Conservation (phyloP, 208 protist genomes). For the Leishmania arabica region DNA sequence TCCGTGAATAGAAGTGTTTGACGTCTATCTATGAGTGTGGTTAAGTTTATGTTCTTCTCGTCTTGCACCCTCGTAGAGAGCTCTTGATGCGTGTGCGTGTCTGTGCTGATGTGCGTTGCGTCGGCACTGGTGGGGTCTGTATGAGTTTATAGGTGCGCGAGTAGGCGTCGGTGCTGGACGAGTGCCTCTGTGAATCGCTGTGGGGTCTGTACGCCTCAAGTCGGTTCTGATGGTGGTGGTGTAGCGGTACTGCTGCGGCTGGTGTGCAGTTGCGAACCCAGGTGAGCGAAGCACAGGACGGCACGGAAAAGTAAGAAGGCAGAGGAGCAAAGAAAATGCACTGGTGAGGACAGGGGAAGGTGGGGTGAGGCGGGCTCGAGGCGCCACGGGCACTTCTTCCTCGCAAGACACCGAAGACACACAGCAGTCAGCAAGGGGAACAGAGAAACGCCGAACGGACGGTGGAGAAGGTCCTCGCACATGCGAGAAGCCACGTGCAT, state of each 20-base stretch:
- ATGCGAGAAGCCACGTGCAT: neutral
- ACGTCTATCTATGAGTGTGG: neutral
- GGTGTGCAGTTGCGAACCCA: neutral
- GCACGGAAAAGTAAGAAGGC: neutral
- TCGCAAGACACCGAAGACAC: neutral
- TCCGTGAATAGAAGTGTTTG: neutral
- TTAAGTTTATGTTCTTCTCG: neutral
- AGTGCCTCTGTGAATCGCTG: too few species aligned
- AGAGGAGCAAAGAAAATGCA: neutral
- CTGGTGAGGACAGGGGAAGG: neutral
- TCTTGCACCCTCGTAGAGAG: neutral
- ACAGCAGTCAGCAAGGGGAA: neutral
- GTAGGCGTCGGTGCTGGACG: neutral
- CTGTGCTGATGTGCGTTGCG: neutral
- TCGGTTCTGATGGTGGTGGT: neutral
- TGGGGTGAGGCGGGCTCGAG: neutral
- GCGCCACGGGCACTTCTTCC: neutral
- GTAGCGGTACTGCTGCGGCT: neutral
- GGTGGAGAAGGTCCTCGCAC: neutral
- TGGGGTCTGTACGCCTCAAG: neutral
- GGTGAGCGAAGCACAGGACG: neutral
- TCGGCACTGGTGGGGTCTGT: neutral
- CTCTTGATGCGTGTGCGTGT: neutral
- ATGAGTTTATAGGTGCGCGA: neutral
- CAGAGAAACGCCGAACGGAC: neutral